Evolutionary conservation across 192 early-diverging fungal species (phyloP).

Genomic region (Umbelopsis ramanniana): DNA sequence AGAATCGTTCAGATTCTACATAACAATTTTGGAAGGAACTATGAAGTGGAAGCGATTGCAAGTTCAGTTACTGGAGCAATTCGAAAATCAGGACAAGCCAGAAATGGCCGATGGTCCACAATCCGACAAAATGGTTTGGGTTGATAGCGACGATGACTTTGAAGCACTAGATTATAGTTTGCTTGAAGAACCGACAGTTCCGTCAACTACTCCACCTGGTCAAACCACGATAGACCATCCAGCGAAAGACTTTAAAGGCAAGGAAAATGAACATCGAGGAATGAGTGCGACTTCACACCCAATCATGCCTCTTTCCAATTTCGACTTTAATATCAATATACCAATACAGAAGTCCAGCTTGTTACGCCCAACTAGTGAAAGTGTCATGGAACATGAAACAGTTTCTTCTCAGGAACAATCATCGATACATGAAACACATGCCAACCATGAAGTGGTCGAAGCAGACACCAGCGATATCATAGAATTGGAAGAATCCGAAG

Average conservation of each 20-base stretch:
- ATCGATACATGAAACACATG: background rate
- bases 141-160: constrained; percentile 11
- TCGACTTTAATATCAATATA: background rate
- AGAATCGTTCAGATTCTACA: constrained; percentile 46
- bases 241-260: no score
- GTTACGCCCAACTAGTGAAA: background rate
- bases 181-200: background rate
- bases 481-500: background rate
- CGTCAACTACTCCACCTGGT: background rate
- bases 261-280: no score
- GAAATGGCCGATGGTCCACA: no score
- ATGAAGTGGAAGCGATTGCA: constrained; percentile 27
- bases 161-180: constrained; percentile 12
- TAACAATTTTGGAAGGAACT: constrained; percentile 39
- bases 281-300: no score
- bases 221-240: no score
- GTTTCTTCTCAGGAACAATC: background rate
- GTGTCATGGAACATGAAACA: background rate
- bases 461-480: background rate
- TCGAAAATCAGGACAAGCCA: background rate
- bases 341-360: background rate
- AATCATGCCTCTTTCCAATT: background rate
- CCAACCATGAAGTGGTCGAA: background rate
- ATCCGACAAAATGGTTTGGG: background rate
- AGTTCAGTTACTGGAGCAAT: background rate